Conservation (phyloP, 2,329 filamentous ascomycete species). For the Hypomyces perniciosus region DNA sequence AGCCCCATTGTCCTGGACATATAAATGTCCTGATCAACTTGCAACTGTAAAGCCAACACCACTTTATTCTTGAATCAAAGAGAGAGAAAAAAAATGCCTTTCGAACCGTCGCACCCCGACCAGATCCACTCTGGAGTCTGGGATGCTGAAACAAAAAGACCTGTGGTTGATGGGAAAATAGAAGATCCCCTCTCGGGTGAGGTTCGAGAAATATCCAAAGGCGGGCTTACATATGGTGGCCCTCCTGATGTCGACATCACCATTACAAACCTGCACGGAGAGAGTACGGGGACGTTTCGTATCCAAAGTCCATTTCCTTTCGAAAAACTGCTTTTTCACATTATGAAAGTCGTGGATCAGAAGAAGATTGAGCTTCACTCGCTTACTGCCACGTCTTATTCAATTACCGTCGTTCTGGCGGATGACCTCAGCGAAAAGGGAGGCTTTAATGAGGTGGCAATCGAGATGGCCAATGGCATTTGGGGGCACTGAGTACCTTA, state of each 20-base stretch:
- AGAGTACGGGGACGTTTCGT: slow-evolving; percentile 1
- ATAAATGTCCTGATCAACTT: too few relatives aligned
- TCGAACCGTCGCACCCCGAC: slow-evolving; percentile 5
- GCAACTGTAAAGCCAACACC: too few relatives aligned
- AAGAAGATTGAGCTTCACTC: slow-evolving; percentile 12
- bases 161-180: slow-evolving; percentile 15
- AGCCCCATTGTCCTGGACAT: too few relatives aligned
- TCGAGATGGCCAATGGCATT: too few relatives aligned
- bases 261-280: slow-evolving; percentile 7
- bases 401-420: slow-evolving; percentile 10
- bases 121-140: slow-evolving; percentile 8
- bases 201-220: neutral
- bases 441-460: too few relatives aligned
- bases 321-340: slow-evolving; percentile 7
- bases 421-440: neutral
- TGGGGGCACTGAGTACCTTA: too few relatives aligned
- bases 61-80: too few relatives aligned
- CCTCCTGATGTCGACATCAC: slow-evolving; percentile 13
- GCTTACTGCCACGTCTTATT: slow-evolving; percentile 11
- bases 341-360: slow-evolving; percentile 13
- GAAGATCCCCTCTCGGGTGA: slow-evolving; percentile 14
- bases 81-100: neutral
- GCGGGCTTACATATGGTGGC: slow-evolving; percentile 4
- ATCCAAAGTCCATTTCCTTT: slow-evolving; percentile 11
- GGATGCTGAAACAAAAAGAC: slow-evolving; percentile 9